Evolutionary conservation across 75 land plant species (phyloP), one percentile per base, ranked within the genome.

Genomic region (Pinus albicaulis): DNA sequence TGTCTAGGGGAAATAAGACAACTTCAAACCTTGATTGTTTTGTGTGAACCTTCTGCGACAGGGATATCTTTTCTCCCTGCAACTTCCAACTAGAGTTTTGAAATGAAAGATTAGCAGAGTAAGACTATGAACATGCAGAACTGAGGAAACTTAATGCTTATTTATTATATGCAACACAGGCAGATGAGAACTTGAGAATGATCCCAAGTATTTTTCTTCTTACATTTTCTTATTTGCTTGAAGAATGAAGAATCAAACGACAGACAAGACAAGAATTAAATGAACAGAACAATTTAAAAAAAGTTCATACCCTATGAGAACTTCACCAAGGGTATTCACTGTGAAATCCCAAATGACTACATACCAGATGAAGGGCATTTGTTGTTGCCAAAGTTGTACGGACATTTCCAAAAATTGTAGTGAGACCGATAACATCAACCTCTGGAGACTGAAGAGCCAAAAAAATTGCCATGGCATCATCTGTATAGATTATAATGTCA

Each of bases 401-500:
- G 36, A 98, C 98, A 76, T 98, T 98, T 16, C 99, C 99, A 74
- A 57, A 98, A 12, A 94, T 98, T 11, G 99, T 98, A 6, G 99
- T 98, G 23, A 98, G 86, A 24, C 98, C 99, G 69, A 98, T 88
- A 28, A 98, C 91, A 63, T 98, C 94, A 28, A 98, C 73, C 79
- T 95, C 99, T 7, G 96, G 98, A 56, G 98, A 92, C 59, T 84
- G 83, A 31, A 98, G 86, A 4, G 99, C 98, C 79, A 98, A 52
- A 66, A 98, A 92, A 11, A 98, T 95, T n/a, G 99, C 98, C 98
- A 95, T 89, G 57, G 93, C 91, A 89, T 95, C 98, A 94, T 95
- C 98, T 92, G 88, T 80, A 81, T 59, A 48, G 23, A 52, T 28
- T 63, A 59, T 22, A 44, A 76, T 75, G 14, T 77, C 58, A 75